Base-by-base conservation (phyloP, 2,329 filamentous ascomycete species). In the Penicillium crustosum region DNA sequence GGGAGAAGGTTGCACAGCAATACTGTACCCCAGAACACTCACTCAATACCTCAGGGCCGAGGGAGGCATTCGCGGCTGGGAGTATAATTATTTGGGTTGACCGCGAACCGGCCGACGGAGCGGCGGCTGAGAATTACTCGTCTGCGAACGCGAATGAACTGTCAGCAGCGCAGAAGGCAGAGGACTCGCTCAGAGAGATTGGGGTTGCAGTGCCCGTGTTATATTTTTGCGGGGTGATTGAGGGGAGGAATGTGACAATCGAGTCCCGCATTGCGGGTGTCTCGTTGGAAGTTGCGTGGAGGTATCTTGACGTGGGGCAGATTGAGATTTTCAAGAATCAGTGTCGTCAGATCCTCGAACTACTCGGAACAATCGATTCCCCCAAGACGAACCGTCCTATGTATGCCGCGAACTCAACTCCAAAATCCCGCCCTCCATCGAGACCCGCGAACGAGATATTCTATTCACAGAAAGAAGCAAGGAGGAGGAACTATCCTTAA, bases 251-350 rank as follows among this genome's bases (percentile, higher is more conserved):
- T 57, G 67, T 77, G 41, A 72, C 75, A 8, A 68, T 76, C 42
- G 74, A 77, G 61, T 74, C 74, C 15, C 67, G 75, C 43, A 73
- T 77, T 23, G 73, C 75, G 4, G 75, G 75, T 5, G 71, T 76
- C 48, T 72, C 75, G 15, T 62, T 78, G 31, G 71, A 76, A 42
- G 66, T 72, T 43, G 73, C 68, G n/a, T 77, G 70, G 72, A 72
- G 65, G 23, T 72, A 75, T 53, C 68, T 78, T 23, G 68, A 64
- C 21, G n/a, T 55, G 9, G 64, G 68, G 19, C 69, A 77, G 57
- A 72, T 75, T 25, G 58, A 67, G 17, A 53, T 43, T 23, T 64
- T 76, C 49, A 78, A 76, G 48, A 59, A 68, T 31, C 74, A 78
- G 56, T 72, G 71, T 51, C 74, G 72, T 41, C 68, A 69, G 23